A percentile compares a stretch with the other conserved stretches of the same genome.
Evolutionary conservation across 1,284 basidiomycete genomes (phyloP).

Genomic region (Athelia psychrophila): DNA sequence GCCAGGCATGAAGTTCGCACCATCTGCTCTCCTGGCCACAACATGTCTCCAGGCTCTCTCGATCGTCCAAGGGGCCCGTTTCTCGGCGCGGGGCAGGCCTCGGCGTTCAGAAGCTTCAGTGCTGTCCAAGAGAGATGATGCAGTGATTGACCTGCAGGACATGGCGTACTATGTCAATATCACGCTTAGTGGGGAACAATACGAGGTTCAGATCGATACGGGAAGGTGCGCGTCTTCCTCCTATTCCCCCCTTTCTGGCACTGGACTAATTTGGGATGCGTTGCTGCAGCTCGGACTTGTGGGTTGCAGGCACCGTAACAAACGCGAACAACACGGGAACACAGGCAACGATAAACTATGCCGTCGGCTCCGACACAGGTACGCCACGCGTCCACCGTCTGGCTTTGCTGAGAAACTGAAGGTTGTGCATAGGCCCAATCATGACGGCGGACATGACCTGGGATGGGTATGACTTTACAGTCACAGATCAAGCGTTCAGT

Average conservation of each 20-base stretch:
- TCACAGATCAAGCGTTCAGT: conserved; percentile 1
- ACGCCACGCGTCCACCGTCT: neutral
- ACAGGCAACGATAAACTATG: neutral
- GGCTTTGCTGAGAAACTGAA: neutral
- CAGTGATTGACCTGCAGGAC: neutral
- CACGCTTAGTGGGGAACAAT: neutral
- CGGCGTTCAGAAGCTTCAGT: no score
- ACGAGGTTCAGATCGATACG: neutral
- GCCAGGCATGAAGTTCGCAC: no score
- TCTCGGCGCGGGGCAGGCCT: no score
- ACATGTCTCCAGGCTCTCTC: no score
- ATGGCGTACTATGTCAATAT: neutral
- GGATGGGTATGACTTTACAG: conserved; percentile 30
- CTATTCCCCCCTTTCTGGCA: neutral
- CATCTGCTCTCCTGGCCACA: no score
- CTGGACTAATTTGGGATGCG: neutral
- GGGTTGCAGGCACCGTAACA: neutral
- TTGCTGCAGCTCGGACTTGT: neutral
- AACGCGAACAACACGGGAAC: conserved; percentile 7
- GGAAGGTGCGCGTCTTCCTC: neutral
- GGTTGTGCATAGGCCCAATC: conserved; percentile 20
- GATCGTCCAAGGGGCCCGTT: no score
- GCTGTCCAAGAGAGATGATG: no score
- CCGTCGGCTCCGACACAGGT: neutral
- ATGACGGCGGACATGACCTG: conserved; percentile 7